phyloP scores from a whole-genome alignment of 1,284 basidiomycete species.

The Xerocomus minutiporus region DNA sequence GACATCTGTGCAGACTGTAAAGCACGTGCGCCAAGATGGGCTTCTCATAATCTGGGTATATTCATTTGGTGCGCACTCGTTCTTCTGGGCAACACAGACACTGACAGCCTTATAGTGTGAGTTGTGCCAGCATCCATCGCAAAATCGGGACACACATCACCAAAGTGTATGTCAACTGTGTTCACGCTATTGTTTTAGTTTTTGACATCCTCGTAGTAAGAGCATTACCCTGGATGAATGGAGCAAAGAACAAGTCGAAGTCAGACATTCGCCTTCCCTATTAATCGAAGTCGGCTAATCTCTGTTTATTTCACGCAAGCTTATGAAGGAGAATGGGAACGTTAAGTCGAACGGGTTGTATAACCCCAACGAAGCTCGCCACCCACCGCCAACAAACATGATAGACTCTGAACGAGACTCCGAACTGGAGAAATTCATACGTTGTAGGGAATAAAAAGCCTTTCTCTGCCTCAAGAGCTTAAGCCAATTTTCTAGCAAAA shows the following conservation, averaged over 20 bases:
- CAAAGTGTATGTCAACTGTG: slow-evolving; percentile 61
- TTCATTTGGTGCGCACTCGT: slow-evolving; percentile 62
- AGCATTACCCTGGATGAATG: slow-evolving; percentile 80
- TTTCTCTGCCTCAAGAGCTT: background rate
- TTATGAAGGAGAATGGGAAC: slow-evolving; percentile 76
- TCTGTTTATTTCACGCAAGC: slow-evolving; percentile 31
- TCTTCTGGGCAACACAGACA: background rate
- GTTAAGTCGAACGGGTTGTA: slow-evolving; percentile 67
- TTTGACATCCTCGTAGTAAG: slow-evolving; percentile 49
- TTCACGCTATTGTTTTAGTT: background rate
- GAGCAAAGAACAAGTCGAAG: slow-evolving; percentile 83
- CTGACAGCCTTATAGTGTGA: slow-evolving; percentile 46
- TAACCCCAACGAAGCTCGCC: slow-evolving; percentile 70
- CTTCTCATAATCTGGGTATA: slow-evolving; percentile 75
- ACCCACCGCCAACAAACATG: slow-evolving; percentile 77
- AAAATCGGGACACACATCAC: slow-evolving; percentile 85
- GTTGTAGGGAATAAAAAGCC: slow-evolving; percentile 41
- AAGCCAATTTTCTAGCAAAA: slow-evolving; percentile 47
- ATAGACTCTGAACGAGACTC: slow-evolving; percentile 77
- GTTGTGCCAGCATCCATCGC: slow-evolving; percentile 81
- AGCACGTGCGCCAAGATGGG: slow-evolving; percentile 73
- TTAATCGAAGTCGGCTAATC: slow-evolving; percentile 7
- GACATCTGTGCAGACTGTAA: slow-evolving; percentile 85
- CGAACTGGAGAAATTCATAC: slow-evolving; percentile 80
- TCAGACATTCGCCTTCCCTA: slow-evolving; percentile 32